A percentile compares a stretch with the other conserved stretches of the same genome.
Evolutionary conservation across 345 rosid species (phyloP).

Genomic region (Corchorus olitorius): DNA sequence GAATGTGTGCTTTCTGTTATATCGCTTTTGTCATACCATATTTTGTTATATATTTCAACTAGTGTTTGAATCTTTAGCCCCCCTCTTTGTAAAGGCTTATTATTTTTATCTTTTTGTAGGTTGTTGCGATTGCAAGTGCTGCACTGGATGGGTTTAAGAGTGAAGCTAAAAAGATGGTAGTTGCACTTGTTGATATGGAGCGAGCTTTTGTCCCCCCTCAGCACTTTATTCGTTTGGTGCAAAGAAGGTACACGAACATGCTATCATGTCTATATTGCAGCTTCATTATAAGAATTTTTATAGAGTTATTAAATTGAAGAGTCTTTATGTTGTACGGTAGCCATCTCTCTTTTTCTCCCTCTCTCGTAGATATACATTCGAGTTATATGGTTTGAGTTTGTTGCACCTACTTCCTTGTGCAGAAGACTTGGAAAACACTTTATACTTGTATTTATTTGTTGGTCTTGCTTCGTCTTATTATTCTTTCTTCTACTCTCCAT

Average conservation of each 20-base stretch:
- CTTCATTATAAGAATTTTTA: background rate
- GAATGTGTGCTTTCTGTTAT: conserved; percentile 9
- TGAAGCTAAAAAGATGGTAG: conserved; percentile 81
- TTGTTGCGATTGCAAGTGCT: conserved; percentile 71
- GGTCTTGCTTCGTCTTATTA: background rate
- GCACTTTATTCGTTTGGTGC: conserved; percentile 81
- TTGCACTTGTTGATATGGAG: conserved; percentile 86
- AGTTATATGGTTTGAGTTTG: background rate
- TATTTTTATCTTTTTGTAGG: conserved; percentile 36
- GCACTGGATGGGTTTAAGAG: conserved; percentile 76
- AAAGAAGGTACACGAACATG: conserved; percentile 54
- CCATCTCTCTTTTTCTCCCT: background rate
- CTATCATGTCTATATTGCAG: background rate
- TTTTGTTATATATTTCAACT: background rate
- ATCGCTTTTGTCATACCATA: background rate
- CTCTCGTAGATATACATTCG: background rate
- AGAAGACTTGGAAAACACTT: background rate
- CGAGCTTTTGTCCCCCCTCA: conserved; percentile 87
- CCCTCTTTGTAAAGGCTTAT: background rate
- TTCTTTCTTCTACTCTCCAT: background rate
- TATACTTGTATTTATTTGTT: background rate
- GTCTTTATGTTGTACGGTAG: background rate
- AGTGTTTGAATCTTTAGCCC: background rate
- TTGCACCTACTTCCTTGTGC: background rate
- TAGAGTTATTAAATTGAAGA: background rate